Conservation (phyloP, 371 early-diverging fungal species). For the Mycotypha africana region DNA sequence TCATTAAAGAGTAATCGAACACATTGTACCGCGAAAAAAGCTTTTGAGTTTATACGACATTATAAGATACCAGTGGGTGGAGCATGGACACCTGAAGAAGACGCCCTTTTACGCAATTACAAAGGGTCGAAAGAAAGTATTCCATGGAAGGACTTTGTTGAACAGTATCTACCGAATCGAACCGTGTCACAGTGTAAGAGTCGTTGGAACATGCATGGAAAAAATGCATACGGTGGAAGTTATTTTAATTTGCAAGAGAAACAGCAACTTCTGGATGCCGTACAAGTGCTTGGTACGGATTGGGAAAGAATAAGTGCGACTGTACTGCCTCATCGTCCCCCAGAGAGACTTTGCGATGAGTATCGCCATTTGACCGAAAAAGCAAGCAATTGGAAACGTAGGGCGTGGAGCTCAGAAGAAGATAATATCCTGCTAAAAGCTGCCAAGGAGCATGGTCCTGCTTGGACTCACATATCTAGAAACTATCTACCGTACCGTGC, state of each 20-base stretch:
- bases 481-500: slow-evolving; percentile 20
- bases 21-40: no score
- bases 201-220: slow-evolving; percentile 20
- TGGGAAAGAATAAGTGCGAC: slow-evolving; percentile 18
- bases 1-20: no score
- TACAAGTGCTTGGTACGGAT: slow-evolving; percentile 9
- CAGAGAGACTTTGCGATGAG: slow-evolving; percentile 13
- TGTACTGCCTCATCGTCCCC: slow-evolving; percentile 27
- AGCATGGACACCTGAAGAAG: no score
- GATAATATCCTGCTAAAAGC: slow-evolving; percentile 21
- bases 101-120: slow-evolving; percentile 21
- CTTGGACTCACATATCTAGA: slow-evolving; percentile 22
- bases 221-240: slow-evolving; percentile 19
- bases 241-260: slow-evolving; percentile 23
- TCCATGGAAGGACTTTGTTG: slow-evolving; percentile 25
- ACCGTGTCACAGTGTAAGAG: slow-evolving; percentile 10
- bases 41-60: no score
- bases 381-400: slow-evolving; percentile 23
- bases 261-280: slow-evolving; percentile 9
- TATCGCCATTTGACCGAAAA: no score
- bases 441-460: slow-evolving; percentile 12
- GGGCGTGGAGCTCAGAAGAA: slow-evolving; percentile 27
- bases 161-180: slow-evolving; percentile 34
- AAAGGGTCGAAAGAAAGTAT: slow-evolving; percentile 28
- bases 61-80: no score